Base-by-base conservation (phyloP, 495 filamentous ascomycete species). In the Penicillium goetzii region DNA sequence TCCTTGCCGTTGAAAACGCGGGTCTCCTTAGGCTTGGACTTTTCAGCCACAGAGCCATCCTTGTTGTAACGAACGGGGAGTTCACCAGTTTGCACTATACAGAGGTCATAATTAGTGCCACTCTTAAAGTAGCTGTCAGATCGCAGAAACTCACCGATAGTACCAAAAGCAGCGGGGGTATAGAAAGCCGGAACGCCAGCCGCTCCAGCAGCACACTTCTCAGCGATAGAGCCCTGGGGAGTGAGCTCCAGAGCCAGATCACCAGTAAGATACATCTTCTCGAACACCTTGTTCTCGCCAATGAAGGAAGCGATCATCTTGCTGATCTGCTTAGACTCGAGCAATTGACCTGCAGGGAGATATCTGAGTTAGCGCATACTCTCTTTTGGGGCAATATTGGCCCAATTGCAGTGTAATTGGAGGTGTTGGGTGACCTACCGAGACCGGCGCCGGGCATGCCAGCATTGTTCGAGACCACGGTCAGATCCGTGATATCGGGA, bases 251-350 rank as follows among this genome's bases (percentile, higher is more conserved):
- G 82, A 68, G 90, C 85, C 41, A 97, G 85, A 63, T 92, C 85
- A 59, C 92, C 92, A 4, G 81, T 89, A 40, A 97, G 80, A 76
- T 95, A 96, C 86, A 91, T 90, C 58, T 83, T 80, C 81, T 96
- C 92, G 60, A 96, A 92, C 30, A 88, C 88, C 79, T 93, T 94
- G 76, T 97, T 96, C 77, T 93, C 90, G 76, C 92, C 92, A 59
- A 96, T 90, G 69, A 93, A 96, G 58, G 87, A 90, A 8, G 91
- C 89, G 69, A 96, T 89, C 88, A 96, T 92, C 76, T 94, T 95
- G 65, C 81, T 86, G 69, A 97, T 88, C 78, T 96, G 92, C 68
- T 88, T 88, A 11, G 86, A 82, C 70, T 88, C 87, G 33, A 94
- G 83, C 41, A 96, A 81, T 72, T 92, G 85, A 33, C 75, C 74